phyloP scores from a whole-genome alignment of 768 basidiomycete genomes.

The Albatrellus ellisii region DNA sequence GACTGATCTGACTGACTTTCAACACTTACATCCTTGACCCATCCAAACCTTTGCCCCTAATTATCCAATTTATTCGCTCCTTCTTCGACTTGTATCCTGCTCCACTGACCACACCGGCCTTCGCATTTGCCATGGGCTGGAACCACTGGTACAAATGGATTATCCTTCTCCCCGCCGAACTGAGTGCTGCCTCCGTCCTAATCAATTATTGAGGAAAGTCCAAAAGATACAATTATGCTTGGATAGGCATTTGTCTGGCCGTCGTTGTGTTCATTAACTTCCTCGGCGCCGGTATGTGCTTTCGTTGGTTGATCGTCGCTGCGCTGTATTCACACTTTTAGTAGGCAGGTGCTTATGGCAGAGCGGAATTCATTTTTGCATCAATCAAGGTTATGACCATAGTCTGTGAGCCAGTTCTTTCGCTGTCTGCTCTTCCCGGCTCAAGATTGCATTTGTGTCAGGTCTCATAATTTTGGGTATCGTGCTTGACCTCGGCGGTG shows the following conservation, averaged over 20 bases:
- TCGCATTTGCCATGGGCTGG: slow-evolving; percentile 41
- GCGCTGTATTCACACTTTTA: background rate
- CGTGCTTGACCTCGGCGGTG: slow-evolving; percentile 43
- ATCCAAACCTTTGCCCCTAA: no score
- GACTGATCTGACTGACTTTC: no score
- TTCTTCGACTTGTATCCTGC: no score
- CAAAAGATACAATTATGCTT: slow-evolving; percentile 24
- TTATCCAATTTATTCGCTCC: no score
- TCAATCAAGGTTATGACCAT: slow-evolving; percentile 42
- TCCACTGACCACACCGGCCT: no score
- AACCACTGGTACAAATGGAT: slow-evolving; percentile 30
- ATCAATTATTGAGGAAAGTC: slow-evolving; percentile 32
- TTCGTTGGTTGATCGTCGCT: background rate
- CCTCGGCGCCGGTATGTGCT: slow-evolving; percentile 5
- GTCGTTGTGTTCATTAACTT: slow-evolving; percentile 26
- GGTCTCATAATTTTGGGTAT: slow-evolving; percentile 33
- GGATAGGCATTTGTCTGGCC: slow-evolving; percentile 39
- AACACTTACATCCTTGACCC: no score
- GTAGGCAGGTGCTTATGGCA: slow-evolving; percentile 28
- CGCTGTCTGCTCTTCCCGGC: background rate
- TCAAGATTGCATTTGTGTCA: background rate
- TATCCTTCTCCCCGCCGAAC: background rate
- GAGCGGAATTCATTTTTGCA: slow-evolving; percentile 36
- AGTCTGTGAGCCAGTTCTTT: slow-evolving; percentile 13
- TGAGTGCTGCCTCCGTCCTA: slow-evolving; percentile 32